Percentiles rank a stretch among this genome's conserved stretches.
Conservation (phyloP, 352 stramenopile species). For the Blastocystis sp. region DNA sequence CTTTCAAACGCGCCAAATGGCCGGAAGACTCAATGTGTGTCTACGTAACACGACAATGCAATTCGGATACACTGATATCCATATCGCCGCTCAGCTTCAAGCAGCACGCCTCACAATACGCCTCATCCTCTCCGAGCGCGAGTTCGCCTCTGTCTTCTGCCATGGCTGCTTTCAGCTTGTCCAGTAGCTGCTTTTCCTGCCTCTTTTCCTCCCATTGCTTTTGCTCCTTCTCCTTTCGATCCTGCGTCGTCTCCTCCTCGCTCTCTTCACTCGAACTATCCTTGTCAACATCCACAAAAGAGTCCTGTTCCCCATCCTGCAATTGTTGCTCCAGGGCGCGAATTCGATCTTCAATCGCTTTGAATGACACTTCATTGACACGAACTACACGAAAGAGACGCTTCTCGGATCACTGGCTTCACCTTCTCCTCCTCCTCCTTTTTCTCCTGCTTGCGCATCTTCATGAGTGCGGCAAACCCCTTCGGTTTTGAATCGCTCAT, state of each 20-base stretch:
- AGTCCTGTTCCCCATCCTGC: slow-evolving; percentile 35
- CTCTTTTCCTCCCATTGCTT: neutral
- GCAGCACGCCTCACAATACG: slow-evolving; percentile 52
- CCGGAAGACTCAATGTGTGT: slow-evolving; percentile 57
- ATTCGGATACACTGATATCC: slow-evolving; percentile 45
- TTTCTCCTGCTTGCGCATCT: slow-evolving; percentile 15
- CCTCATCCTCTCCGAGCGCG: slow-evolving; percentile 24
- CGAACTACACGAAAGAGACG: neutral
- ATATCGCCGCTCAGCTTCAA: slow-evolving; percentile 32
- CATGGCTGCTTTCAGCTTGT: slow-evolving; percentile 8
- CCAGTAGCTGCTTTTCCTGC: slow-evolving; percentile 37
- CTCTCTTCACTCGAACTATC: neutral
- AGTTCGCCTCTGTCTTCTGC: slow-evolving; percentile 5
- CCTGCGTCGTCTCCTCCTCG: too few species aligned
- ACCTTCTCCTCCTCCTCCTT: neutral
- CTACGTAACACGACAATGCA: neutral
- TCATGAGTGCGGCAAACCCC: slow-evolving; percentile 61
- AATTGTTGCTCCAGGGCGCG: slow-evolving; percentile 41
- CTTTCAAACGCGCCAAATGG: slow-evolving; percentile 55
- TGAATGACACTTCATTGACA: neutral
- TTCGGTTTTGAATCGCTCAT: slow-evolving; percentile 51
- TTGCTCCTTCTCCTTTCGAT: neutral
- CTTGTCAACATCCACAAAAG: slow-evolving; percentile 57
- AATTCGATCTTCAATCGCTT: slow-evolving; percentile 69
- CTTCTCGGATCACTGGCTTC: slow-evolving; percentile 52